Percentiles rank a stretch among this genome's conserved stretches.
Evolutionary conservation across 257 asterid genomes (phyloP).

Genomic region (Coffea canephora): DNA sequence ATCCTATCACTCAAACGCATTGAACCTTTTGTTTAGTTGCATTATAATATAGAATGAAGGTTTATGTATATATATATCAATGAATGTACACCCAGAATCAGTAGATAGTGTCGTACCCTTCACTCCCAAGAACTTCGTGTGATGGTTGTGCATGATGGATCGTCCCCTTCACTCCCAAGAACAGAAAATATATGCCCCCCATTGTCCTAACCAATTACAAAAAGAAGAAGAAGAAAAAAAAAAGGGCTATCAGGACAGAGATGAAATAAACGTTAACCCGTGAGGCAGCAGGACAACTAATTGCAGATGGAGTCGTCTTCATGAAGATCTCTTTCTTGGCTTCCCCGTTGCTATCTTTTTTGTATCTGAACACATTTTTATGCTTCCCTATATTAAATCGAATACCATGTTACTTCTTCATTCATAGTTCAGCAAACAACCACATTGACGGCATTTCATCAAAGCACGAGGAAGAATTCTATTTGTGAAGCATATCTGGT

Average conservation of each 20-base stretch:
- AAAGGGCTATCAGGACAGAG: background rate
- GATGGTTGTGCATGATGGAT: background rate
- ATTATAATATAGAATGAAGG: background rate
- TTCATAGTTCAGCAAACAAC: background rate
- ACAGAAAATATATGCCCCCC: background rate
- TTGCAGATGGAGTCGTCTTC: background rate
- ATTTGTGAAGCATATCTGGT: background rate
- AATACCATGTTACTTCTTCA: background rate
- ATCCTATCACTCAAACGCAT: background rate
- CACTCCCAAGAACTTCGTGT: background rate
- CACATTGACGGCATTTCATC: conserved; percentile 8
- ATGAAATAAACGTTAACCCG: background rate
- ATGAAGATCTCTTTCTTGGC: background rate
- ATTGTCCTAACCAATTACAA: background rate
- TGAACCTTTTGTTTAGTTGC: background rate
- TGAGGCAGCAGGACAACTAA: background rate
- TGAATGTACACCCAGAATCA: background rate
- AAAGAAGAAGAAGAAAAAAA: background rate
- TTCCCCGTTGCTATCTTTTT: background rate
- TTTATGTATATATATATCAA: no score
- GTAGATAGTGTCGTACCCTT: background rate
- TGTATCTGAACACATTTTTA: background rate
- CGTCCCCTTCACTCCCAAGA: background rate
- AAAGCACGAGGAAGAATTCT: background rate
- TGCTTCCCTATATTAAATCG: background rate